Conservation (phyloP, 257 asterid genomes). For the Plantago major region DNA sequence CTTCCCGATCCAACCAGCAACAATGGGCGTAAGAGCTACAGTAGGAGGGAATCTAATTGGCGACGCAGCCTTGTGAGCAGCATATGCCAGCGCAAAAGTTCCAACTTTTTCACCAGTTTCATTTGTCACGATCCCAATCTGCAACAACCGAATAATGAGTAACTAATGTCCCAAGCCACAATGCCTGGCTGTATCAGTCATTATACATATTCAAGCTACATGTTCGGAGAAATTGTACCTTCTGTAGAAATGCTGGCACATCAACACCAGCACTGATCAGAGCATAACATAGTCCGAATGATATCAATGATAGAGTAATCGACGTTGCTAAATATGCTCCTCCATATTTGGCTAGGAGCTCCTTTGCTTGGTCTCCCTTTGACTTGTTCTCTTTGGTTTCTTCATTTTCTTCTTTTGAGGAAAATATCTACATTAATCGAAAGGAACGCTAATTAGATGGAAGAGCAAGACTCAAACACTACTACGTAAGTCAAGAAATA, state of each 20-base stretch:
- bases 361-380: slow-evolving; percentile 85
- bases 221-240: slow-evolving; percentile 33
- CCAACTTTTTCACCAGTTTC: slow-evolving; percentile 91
- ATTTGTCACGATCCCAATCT: slow-evolving; percentile 66
- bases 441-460: background rate
- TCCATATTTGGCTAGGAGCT: slow-evolving; percentile 84
- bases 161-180: background rate
- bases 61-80: slow-evolving; percentile 98
- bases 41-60: slow-evolving; percentile 97
- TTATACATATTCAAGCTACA: background rate
- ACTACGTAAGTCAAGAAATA: slow-evolving; percentile 2
- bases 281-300: slow-evolving; percentile 74
- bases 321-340: slow-evolving; percentile 97
- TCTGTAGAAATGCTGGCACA: slow-evolving; percentile 66
- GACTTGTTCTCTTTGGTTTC: slow-evolving; percentile 46
- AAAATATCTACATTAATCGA: slow-evolving; percentile 54
- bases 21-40: slow-evolving; percentile 89
- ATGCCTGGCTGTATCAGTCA: background rate
- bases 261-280: slow-evolving; percentile 81
- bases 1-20: slow-evolving; percentile 91
- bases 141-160: slow-evolving; percentile 24
- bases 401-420: slow-evolving; percentile 51
- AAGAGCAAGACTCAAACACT: background rate
- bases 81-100: slow-evolving; percentile 91
- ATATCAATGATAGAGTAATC: slow-evolving; percentile 80